phyloP scores from a whole-genome alignment of 1,284 basidiomycete species.

The Apiotrichum mycotoxinovorans region DNA sequence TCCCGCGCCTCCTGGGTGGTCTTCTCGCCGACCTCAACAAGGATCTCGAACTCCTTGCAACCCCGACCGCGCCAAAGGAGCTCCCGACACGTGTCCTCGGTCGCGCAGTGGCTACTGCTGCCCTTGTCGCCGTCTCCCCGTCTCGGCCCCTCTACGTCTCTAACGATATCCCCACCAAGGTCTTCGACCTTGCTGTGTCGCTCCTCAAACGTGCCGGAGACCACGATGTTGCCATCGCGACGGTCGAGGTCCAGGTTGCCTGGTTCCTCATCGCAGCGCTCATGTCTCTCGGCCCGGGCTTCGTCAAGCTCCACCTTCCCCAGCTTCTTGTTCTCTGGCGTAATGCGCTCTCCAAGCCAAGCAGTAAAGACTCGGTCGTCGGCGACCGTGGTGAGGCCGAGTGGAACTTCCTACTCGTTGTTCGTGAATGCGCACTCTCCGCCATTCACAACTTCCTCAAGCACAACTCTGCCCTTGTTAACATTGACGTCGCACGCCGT shows the following conservation, averaged over 20 bases:
- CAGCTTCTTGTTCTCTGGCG: slow-evolving; percentile 94
- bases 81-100: slow-evolving; percentile 71
- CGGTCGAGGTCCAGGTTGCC: slow-evolving; percentile 85
- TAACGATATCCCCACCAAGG: slow-evolving; percentile 85
- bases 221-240: slow-evolving; percentile 77
- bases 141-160: slow-evolving; percentile 89
- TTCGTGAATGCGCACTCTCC: slow-evolving; percentile 84
- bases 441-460: slow-evolving; percentile 84
- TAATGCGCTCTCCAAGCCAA: slow-evolving; percentile 92
- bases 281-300: slow-evolving; percentile 89
- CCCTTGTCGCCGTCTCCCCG: slow-evolving; percentile 79
- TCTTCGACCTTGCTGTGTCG: slow-evolving; percentile 84
- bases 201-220: slow-evolving; percentile 87
- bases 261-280: slow-evolving; percentile 90
- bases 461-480: slow-evolving; percentile 75
- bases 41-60: slow-evolving; percentile 54
- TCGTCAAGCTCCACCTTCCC: slow-evolving; percentile 85
- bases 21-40: slow-evolving; percentile 76
- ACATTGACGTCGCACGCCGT: slow-evolving; percentile 83
- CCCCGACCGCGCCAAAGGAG: slow-evolving; percentile 69
- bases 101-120: slow-evolving; percentile 82
- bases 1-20: slow-evolving; percentile 76
- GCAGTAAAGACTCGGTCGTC: slow-evolving; percentile 71
- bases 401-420: slow-evolving; percentile 87
- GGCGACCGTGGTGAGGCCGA: slow-evolving; percentile 68